These are phyloP conservation scores for Penicillium vulpinum DNA, from an alignment of 2,329 filamentous ascomycete genomes.

Conservation along the genomic window DNA sequence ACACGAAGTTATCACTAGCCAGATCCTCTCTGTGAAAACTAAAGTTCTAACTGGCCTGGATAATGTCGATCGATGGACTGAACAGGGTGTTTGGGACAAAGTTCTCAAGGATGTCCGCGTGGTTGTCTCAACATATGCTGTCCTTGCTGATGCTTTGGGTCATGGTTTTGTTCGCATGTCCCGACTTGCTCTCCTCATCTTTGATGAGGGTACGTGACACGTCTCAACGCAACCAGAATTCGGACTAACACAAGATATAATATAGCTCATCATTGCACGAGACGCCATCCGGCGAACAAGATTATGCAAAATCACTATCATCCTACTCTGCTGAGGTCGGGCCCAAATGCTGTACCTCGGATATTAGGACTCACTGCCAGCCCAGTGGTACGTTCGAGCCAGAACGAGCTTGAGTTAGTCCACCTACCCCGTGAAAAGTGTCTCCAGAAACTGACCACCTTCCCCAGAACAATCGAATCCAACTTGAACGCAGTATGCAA, in stretches of 20 bases:
- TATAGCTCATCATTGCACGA: constrained; percentile 69
- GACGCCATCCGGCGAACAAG: constrained; percentile 62
- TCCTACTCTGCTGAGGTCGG: constrained; percentile 36
- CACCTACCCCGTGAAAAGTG: too few species aligned
- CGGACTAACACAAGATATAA: neutral
- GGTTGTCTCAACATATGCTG: constrained; percentile 75
- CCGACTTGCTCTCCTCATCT: constrained; percentile 67
- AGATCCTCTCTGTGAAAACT: constrained; percentile 60
- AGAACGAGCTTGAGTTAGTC: constrained; percentile 54
- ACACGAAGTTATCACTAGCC: constrained; percentile 57
- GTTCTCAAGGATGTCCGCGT: constrained; percentile 65
- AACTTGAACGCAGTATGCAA: constrained; percentile 70
- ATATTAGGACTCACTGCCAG: constrained; percentile 82
- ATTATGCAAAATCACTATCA: constrained; percentile 76
- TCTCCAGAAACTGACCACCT: neutral
- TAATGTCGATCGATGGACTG: constrained; percentile 71
- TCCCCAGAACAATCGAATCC: constrained; percentile 53
- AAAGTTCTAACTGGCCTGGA: constrained; percentile 68
- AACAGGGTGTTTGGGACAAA: constrained; percentile 65
- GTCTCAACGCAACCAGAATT: neutral
- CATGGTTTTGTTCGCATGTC: constrained; percentile 72
- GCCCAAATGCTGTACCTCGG: constrained; percentile 52
- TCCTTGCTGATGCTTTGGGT: constrained; percentile 70
- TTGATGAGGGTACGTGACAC: constrained; percentile 72
- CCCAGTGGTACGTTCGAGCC: constrained; percentile 64